Evolutionary conservation across 495 filamentous ascomycete species (phyloP).

Genomic region (Xylaria telfairii): DNA sequence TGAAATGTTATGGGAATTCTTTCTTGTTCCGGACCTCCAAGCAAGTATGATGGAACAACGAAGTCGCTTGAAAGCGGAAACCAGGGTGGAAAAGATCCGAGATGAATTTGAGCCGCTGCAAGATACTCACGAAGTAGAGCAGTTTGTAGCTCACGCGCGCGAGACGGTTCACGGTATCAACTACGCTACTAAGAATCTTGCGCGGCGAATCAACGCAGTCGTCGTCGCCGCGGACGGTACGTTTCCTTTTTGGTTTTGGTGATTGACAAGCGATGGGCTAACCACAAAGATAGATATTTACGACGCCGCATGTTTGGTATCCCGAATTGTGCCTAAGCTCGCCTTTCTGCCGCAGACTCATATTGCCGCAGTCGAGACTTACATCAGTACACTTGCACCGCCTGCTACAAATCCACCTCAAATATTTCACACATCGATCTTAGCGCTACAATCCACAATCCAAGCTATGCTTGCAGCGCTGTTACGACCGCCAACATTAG

Average conservation of each 20-base stretch:
- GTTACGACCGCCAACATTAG: slow-evolving; percentile 78
- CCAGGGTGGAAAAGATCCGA: slow-evolving; percentile 78
- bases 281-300: slow-evolving; percentile 60
- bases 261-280: not conserved
- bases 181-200: slow-evolving; percentile 77
- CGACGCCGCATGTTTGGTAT: slow-evolving; percentile 67
- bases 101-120: slow-evolving; percentile 87
- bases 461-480: slow-evolving; percentile 81
- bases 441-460: slow-evolving; percentile 77
- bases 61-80: slow-evolving; percentile 82
- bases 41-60: slow-evolving; percentile 88
- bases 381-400: slow-evolving; percentile 68
- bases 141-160: slow-evolving; percentile 86
- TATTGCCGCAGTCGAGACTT: slow-evolving; percentile 73
- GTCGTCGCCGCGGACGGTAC: slow-evolving; percentile 63
- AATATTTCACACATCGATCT: slow-evolving; percentile 73
- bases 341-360: slow-evolving; percentile 71
- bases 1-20: slow-evolving; percentile 99
- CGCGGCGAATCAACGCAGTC: slow-evolving; percentile 69
- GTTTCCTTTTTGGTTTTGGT: slow-evolving; percentile 13
- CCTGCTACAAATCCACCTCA: slow-evolving; percentile 76
- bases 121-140: slow-evolving; percentile 89
- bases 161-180: slow-evolving; percentile 86
- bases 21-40: slow-evolving; percentile 94
- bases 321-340: slow-evolving; percentile 63